Conservation (phyloP, 2,329 filamentous ascomycete species). For the Fusarium domesticum region DNA sequence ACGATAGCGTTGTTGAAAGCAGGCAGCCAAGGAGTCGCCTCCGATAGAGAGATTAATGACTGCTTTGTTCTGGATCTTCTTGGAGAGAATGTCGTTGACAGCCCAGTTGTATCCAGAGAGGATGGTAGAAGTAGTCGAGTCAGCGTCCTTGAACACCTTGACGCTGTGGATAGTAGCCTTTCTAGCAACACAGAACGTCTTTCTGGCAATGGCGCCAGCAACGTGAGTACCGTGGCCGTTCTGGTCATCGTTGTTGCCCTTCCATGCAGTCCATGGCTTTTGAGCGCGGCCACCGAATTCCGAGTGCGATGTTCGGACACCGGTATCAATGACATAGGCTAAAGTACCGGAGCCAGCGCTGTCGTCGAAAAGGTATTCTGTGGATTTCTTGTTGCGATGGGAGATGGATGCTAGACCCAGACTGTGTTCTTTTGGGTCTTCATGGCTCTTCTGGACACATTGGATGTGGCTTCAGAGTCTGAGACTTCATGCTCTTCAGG, state of each 20-base stretch:
- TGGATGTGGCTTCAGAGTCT: background rate
- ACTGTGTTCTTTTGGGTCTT: slow-evolving; percentile 29
- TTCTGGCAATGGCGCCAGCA: slow-evolving; percentile 36
- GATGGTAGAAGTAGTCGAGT: slow-evolving; percentile 31
- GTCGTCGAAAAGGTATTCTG: slow-evolving; percentile 49
- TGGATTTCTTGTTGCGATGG: slow-evolving; percentile 26
- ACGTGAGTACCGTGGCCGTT: slow-evolving; percentile 45
- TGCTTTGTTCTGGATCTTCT: slow-evolving; percentile 39
- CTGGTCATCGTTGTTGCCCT: slow-evolving; percentile 27
- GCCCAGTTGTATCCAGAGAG: slow-evolving; percentile 41
- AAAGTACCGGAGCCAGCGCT: slow-evolving; percentile 47
- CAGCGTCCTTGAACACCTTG: slow-evolving; percentile 41
- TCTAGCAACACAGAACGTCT: slow-evolving; percentile 43
- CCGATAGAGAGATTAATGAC: slow-evolving; percentile 57
- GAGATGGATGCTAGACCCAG: slow-evolving; percentile 35
- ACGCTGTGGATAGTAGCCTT: slow-evolving; percentile 43
- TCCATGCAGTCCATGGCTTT: slow-evolving; percentile 26
- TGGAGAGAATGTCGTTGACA: slow-evolving; percentile 42
- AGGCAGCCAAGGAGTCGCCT: slow-evolving; percentile 40
- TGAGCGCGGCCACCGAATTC: slow-evolving; percentile 54
- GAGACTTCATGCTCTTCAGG: background rate
- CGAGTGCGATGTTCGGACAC: slow-evolving; percentile 52
- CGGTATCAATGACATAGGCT: slow-evolving; percentile 63
- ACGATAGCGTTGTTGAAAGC: slow-evolving; percentile 50
- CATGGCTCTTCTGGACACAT: slow-evolving; percentile 12